These are phyloP conservation scores for Diaporthe caulivora DNA, from an alignment of 2,329 filamentous ascomycete genomes.

Conservation along the genomic window DNA sequence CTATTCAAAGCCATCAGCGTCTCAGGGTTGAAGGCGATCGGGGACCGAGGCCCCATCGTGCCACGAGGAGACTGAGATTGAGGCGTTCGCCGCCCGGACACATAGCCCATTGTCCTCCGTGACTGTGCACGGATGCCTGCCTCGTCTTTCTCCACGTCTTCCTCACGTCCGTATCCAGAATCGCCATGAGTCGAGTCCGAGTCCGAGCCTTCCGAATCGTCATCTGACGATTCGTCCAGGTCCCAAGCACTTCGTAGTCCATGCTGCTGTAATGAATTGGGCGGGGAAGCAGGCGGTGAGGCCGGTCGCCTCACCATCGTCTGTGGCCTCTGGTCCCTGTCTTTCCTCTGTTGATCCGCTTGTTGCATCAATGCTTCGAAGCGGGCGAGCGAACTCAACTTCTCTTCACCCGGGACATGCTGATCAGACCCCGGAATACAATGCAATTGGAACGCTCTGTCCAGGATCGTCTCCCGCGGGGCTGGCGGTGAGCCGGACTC, in stretches of 20 bases:
- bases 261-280: slow-evolving; percentile 45
- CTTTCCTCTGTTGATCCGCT: slow-evolving; percentile 63
- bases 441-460: slow-evolving; percentile 73
- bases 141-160: slow-evolving; percentile 42
- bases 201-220: slow-evolving; percentile 54
- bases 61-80: slow-evolving; percentile 49
- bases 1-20: slow-evolving; percentile 48
- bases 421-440: slow-evolving; percentile 72
- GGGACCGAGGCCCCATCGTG: slow-evolving; percentile 44
- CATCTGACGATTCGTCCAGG: slow-evolving; percentile 60
- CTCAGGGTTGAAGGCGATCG: slow-evolving; percentile 51
- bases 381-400: slow-evolving; percentile 72
- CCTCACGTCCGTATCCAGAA: slow-evolving; percentile 55
- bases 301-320: slow-evolving; percentile 36
- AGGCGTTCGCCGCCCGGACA: slow-evolving; percentile 57
- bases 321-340: slow-evolving; percentile 51
- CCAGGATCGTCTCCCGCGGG: slow-evolving; percentile 75
- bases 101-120: slow-evolving; percentile 64
- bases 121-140: slow-evolving; percentile 59
- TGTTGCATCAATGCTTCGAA: slow-evolving; percentile 77
- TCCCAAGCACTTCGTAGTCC: slow-evolving; percentile 65
- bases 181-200: slow-evolving; percentile 54
- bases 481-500: slow-evolving; percentile 64
- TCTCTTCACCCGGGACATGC: slow-evolving; percentile 67
- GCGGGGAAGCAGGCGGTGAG: slow-evolving; percentile 26